These are phyloP conservation scores for Discostella pseudostelligera DNA, from an alignment of 108 stramenopile species.

Conservation along the genomic window DNA sequence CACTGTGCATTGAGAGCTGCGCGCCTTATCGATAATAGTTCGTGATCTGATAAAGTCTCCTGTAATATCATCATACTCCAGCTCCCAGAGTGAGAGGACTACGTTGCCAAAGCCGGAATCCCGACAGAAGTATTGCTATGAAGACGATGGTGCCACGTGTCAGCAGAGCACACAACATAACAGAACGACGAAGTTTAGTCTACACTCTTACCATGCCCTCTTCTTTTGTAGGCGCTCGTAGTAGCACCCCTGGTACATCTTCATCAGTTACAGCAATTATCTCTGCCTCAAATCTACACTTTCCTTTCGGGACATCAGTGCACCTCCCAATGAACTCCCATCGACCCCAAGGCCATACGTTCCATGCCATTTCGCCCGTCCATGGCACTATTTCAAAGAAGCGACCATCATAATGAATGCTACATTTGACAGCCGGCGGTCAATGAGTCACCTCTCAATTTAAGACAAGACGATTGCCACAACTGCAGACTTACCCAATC, in stretches of 20 bases:
- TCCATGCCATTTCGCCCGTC: conserved; percentile 84
- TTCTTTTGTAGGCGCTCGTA: conserved; percentile 81
- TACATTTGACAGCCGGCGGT: conserved; percentile 21
- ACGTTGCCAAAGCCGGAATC: conserved; percentile 72
- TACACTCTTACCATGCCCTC: conserved; percentile 67
- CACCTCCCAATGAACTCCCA: conserved; percentile 71
- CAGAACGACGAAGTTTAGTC: not conserved
- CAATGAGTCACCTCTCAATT: not conserved
- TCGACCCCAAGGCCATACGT: conserved; percentile 63
- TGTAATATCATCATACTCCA: conserved; percentile 54
- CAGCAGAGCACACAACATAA: not conserved
- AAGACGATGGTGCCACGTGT: not conserved
- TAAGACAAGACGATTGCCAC: not conserved
- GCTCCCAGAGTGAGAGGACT: conserved; percentile 65
- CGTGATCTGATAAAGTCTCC: conserved; percentile 54
- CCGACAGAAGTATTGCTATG: conserved; percentile 65
- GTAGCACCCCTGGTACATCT: conserved; percentile 55
- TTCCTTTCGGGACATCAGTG: conserved; percentile 39
- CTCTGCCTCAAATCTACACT: conserved; percentile 66
- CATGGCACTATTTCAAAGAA: conserved; percentile 88
- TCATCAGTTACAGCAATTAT: conserved; percentile 56
- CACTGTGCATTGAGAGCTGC: conserved; percentile 63
- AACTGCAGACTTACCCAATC: conserved; percentile 29
- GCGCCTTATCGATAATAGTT: conserved; percentile 52
- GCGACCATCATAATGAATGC: conserved; percentile 70